phyloP scores from a whole-genome alignment of 75 land plant species.

The Ceratopteris richardii region DNA sequence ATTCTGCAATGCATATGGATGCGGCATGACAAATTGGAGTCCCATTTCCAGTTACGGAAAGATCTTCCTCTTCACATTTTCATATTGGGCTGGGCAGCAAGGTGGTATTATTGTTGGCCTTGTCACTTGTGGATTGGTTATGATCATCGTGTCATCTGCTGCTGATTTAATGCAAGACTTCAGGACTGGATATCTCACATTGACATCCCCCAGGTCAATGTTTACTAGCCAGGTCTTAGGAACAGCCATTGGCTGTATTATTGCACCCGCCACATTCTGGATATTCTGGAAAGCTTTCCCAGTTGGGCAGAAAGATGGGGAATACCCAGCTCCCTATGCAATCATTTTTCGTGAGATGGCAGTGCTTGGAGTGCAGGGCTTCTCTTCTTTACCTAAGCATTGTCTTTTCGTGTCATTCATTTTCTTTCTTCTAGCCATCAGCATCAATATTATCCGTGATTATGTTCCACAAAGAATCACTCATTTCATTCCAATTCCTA shows the following conservation, averaged over 20 bases:
- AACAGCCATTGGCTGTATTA: slow-evolving; percentile 55
- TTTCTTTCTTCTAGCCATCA: slow-evolving; percentile 23
- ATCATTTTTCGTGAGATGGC: slow-evolving; percentile 57
- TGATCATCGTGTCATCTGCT: slow-evolving; percentile 51
- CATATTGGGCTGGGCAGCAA: slow-evolving; percentile 58
- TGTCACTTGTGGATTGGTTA: slow-evolving; percentile 56
- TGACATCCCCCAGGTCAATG: slow-evolving; percentile 66
- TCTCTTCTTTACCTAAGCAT: slow-evolving; percentile 53
- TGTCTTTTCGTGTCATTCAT: slow-evolving; percentile 37
- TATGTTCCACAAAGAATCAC: slow-evolving; percentile 23
- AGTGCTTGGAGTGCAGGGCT: slow-evolving; percentile 59
- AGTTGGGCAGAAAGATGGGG: slow-evolving; percentile 47
- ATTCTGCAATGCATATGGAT: slow-evolving; percentile 77
- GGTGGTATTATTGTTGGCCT: slow-evolving; percentile 70
- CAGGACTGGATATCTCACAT: slow-evolving; percentile 58
- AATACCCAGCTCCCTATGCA: slow-evolving; percentile 64
- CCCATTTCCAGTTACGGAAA: slow-evolving; percentile 64
- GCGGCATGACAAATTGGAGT: slow-evolving; percentile 67
- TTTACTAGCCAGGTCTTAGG: slow-evolving; percentile 58
- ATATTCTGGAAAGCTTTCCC: slow-evolving; percentile 63
- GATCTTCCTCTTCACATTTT: slow-evolving; percentile 47
- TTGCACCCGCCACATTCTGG: slow-evolving; percentile 59
- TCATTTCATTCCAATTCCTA: slow-evolving; percentile 64
- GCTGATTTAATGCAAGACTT: slow-evolving; percentile 74
- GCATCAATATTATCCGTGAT: slow-evolving; percentile 5